Percentiles rank a stretch among this genome's conserved stretches.
Conservation (phyloP, 257 asterid species). For the Euphrasia confusa region DNA sequence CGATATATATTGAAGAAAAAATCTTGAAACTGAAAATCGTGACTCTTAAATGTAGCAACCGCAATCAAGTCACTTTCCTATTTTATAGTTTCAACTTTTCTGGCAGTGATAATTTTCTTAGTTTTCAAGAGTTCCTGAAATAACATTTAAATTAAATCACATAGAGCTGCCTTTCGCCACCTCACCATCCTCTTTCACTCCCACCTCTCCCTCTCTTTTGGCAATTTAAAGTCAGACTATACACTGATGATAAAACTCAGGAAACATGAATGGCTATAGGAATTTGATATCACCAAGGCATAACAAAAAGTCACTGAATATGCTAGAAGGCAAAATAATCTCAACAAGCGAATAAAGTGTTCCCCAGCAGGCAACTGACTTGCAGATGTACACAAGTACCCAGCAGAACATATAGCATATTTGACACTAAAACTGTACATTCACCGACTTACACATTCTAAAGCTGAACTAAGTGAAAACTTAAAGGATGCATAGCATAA, state of each 20-base stretch:
- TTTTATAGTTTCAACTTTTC: neutral
- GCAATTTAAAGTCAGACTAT: neutral
- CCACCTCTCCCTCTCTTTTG: neutral
- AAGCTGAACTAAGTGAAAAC: constrained; percentile 10
- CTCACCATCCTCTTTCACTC: neutral
- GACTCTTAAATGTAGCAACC: neutral
- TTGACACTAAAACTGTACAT: constrained; percentile 12
- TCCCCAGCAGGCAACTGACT: neutral
- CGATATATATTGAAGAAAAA: neutral
- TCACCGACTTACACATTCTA: constrained; percentile 3
- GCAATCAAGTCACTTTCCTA: constrained; percentile 1
- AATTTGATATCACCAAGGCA: neutral
- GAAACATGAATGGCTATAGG: neutral
- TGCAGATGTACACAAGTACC: constrained; percentile 1
- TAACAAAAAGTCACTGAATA: neutral
- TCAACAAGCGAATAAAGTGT: neutral
- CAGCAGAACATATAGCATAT: neutral
- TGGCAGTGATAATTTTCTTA: neutral
- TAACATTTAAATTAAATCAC: neutral
- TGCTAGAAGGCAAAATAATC: neutral
- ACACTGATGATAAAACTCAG: neutral
- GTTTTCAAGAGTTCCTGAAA: neutral
- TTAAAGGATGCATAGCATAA: constrained; percentile 2
- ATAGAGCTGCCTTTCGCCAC: neutral
- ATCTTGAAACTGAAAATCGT: neutral